Evolutionary conservation across 495 filamentous ascomycete species (phyloP).

Genomic region (Gamarada debralockiae): DNA sequence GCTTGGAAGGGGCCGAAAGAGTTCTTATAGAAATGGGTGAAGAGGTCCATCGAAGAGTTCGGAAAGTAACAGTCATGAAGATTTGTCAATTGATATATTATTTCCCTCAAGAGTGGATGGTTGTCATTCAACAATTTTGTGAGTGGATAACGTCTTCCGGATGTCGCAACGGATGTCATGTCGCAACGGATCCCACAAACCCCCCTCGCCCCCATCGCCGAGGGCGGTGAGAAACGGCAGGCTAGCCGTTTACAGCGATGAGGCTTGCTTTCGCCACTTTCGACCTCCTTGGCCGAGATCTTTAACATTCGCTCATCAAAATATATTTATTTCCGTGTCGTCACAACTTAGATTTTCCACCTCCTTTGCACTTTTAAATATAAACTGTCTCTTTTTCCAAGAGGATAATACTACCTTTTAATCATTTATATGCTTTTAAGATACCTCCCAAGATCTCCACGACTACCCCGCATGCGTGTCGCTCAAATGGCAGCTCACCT

Average conservation of each 20-base stretch:
- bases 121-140: not conserved
- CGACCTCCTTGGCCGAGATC: too few species aligned
- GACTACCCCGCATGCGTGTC: conserved; percentile 30
- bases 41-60: not conserved
- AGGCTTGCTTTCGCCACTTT: too few species aligned
- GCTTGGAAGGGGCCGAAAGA: not conserved
- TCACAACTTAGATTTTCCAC: not conserved
- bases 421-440: conserved; percentile 37
- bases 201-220: too few species aligned
- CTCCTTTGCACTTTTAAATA: not conserved
- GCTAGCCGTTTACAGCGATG: too few species aligned
- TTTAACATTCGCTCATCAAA: too few species aligned
- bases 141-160: not conserved
- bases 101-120: not conserved
- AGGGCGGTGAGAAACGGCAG: too few species aligned
- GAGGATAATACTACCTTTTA: not conserved
- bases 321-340: not conserved
- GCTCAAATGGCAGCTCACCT: conserved; percentile 53
- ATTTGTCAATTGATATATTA: not conserved
- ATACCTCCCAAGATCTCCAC: conserved; percentile 22
- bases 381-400: not conserved
- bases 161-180: not conserved
- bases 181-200: too few species aligned
- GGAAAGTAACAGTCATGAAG: conserved; percentile 3
- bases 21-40: not conserved